These are phyloP conservation scores for Mycena latifolia DNA, from an alignment of 768 basidiomycete species.

Conservation along the genomic window DNA sequence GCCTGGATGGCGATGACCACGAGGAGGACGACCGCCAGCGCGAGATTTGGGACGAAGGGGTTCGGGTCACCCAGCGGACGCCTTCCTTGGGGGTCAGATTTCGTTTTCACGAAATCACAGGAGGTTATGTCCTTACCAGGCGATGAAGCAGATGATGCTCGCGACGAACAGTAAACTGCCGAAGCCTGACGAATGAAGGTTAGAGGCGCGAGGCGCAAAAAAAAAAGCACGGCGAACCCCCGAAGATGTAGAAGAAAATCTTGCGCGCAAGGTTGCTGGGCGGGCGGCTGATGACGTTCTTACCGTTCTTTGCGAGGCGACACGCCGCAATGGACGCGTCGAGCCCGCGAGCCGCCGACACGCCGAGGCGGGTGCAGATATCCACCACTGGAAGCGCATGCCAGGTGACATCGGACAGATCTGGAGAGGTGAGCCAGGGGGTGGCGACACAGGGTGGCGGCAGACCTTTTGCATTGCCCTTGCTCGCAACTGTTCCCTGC, in stretches of 20 bases:
- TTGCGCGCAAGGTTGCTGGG: constrained; percentile 57
- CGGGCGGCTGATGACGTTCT: constrained; percentile 64
- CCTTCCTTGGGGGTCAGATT: too few species aligned
- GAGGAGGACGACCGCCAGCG: constrained; percentile 69
- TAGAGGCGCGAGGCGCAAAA: not conserved
- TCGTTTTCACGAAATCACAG: too few species aligned
- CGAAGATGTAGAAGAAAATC: constrained; percentile 64
- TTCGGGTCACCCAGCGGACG: constrained; percentile 69
- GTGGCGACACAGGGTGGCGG: not conserved
- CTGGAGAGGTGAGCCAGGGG: constrained; percentile 36
- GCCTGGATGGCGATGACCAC: constrained; percentile 54
- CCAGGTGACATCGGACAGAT: constrained; percentile 60
- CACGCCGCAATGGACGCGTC: constrained; percentile 62
- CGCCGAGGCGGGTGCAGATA: constrained; percentile 56
- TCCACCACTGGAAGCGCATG: constrained; percentile 57
- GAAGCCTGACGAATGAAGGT: constrained; percentile 50
- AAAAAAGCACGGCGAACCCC: constrained; percentile 40
- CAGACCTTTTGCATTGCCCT: constrained; percentile 34
- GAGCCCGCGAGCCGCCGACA: constrained; percentile 60
- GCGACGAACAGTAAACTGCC: constrained; percentile 57
- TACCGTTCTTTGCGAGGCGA: constrained; percentile 57
- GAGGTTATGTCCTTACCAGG: too few species aligned
- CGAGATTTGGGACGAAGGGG: constrained; percentile 68
- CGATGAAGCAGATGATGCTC: constrained; percentile 67
- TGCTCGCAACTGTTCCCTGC: constrained; percentile 12